Conservation (phyloP, 1,284 basidiomycete species). For the Mycena sp. region DNA sequence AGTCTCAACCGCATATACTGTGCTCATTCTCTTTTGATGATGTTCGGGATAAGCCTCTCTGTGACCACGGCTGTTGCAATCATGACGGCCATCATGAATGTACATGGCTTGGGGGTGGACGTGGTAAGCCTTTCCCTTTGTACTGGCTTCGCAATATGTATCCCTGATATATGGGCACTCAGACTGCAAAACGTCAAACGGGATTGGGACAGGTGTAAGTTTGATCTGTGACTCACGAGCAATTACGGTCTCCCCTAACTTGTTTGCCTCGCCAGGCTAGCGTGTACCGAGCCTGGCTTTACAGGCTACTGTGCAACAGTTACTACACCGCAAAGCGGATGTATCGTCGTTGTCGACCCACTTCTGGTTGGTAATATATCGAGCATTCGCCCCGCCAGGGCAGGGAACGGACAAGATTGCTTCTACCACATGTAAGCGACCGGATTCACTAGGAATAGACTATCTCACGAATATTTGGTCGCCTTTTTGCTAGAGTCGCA, state of each 20-base stretch:
- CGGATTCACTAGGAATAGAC: neutral
- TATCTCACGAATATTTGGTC: neutral
- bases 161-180: neutral
- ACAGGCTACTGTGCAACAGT: neutral
- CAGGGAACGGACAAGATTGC: neutral
- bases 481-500: neutral
- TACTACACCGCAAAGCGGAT: neutral
- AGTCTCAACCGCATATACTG: neutral
- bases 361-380: neutral
- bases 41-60: neutral
- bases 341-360: neutral
- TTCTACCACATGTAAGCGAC: neutral
- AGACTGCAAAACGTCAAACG: neutral
- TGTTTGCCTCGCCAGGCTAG: neutral
- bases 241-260: neutral
- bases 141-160: neutral
- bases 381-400: neutral
- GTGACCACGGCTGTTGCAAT: neutral
- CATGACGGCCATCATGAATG: neutral
- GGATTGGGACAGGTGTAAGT: neutral
- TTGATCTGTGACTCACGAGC: neutral
- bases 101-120: neutral
- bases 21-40: neutral
- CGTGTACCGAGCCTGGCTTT: neutral
- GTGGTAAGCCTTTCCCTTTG: neutral